Evolutionary conservation across 805 yeast genomes (phyloP), one percentile per base, ranked within the genome.

Genomic region (Novakomyces olei): DNA sequence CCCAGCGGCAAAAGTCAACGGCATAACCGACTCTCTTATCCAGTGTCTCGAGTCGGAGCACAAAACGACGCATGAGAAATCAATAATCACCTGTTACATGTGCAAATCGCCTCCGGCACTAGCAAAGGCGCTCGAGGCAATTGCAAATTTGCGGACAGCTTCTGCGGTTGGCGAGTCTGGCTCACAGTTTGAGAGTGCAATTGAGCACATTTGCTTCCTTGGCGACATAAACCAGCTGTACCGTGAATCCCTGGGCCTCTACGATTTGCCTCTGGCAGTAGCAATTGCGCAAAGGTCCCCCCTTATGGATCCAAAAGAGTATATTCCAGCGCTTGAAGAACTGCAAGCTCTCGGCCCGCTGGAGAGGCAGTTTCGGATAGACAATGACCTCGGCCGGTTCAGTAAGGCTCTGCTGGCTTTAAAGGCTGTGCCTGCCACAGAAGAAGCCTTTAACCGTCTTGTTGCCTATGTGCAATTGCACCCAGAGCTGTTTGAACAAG

Each of bases 281-380:
- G 61, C 65, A 8, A 72, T 88, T 37, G 98, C 98, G 0, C 96
- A 91, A 49, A 88, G 81, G 46, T 81, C 95, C 0, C n/a, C n/a
- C n/a, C 96, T 85, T 52, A 83, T 75, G 61, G 99, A 88, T 55
- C 99, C 99, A 16, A 80, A 83, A 46, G 99, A 88, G 52, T 88
- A 88, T 44, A 57, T 88, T 33, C 94, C 98, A 33, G 88, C 88
- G 51, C 61, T 88, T 41, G 92, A 80, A 46, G 63, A 70, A 30
- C 58, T 88, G 34, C 74, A 78, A 41, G 67, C 65, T 26, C 77
- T 74, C 50, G 55, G 66, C 1, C 72, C 67, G 4, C 51, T 69
- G 35, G 67, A 92, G 38, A 68, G 72, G 41, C 63, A 66, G 46
- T 83, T 78, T 46, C 51, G 69, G 46, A 76, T 88, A 42, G 96